These are phyloP conservation scores for Penicillium steckii DNA, from an alignment of 495 filamentous ascomycete genomes.

Conservation along the genomic window DNA sequence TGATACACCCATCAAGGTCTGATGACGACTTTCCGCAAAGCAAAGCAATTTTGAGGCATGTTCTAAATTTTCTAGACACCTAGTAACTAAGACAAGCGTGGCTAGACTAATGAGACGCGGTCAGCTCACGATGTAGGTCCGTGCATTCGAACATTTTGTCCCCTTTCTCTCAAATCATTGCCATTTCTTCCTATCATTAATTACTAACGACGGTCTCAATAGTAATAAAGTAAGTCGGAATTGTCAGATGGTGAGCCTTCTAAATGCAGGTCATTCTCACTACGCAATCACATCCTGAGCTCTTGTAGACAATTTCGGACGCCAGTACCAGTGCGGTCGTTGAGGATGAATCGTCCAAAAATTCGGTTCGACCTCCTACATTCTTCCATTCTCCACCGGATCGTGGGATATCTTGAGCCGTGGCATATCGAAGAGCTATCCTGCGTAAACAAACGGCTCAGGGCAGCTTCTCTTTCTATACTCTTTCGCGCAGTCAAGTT, in stretches of 20 bases:
- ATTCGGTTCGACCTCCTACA: background rate
- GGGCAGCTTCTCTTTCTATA: background rate
- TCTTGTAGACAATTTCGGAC: background rate
- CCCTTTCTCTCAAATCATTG: background rate
- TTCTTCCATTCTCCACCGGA: no score
- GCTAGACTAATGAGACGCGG: background rate
- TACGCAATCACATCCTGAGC: background rate
- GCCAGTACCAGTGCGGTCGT: background rate
- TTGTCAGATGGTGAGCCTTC: background rate
- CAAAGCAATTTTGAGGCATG: background rate
- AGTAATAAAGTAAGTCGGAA: background rate
- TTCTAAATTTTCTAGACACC: background rate
- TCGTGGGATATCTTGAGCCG: no score
- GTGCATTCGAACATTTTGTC: background rate
- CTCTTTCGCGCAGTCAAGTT: constrained; percentile 3
- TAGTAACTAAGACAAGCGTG: background rate
- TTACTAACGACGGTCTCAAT: background rate
- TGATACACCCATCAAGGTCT: background rate
- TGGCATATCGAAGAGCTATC: no score
- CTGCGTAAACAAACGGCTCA: constrained; percentile 1
- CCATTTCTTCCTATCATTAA: background rate
- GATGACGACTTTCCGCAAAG: background rate
- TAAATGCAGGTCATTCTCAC: background rate
- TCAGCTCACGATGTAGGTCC: background rate
- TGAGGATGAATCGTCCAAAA: background rate